Conservation (phyloP, 495 filamentous ascomycete genomes). For the Cladorrhinum samala region DNA sequence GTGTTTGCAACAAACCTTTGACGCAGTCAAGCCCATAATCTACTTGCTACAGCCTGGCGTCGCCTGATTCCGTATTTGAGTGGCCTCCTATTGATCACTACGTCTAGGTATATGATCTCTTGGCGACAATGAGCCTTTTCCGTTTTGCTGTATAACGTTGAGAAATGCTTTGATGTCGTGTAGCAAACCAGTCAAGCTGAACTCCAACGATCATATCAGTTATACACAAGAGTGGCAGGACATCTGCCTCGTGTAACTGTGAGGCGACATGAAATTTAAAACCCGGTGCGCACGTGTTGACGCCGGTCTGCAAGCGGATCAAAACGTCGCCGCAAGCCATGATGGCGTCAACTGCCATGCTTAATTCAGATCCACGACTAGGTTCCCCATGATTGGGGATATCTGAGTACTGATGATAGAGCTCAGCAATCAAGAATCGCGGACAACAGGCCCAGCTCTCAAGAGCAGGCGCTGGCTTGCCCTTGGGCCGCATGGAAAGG, state of each 20-base stretch:
- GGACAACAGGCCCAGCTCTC: no score
- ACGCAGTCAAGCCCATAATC: no score
- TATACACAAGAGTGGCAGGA: conserved; percentile 2
- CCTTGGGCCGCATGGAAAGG: conserved; percentile 2
- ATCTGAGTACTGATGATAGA: no score
- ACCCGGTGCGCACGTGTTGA: background rate
- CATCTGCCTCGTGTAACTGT: background rate
- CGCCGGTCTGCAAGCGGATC: background rate
- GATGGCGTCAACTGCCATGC: background rate
- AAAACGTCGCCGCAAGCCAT: background rate
- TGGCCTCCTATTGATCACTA: background rate
- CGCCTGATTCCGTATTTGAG: no score
- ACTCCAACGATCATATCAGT: background rate
- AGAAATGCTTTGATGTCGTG: background rate
- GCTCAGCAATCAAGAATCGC: no score
- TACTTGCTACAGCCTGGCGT: no score
- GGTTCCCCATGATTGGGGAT: no score
- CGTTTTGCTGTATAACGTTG: background rate
- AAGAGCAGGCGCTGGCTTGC: no score
- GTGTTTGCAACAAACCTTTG: no score
- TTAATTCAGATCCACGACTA: background rate
- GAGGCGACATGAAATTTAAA: background rate
- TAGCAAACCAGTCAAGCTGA: background rate
- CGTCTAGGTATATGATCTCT: background rate
- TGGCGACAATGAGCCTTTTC: background rate